Percentiles rank a stretch among this genome's conserved stretches.
Evolutionary conservation across 2,329 filamentous ascomycete genomes (phyloP).

Genomic region (Alternaria triticimaculans): DNA sequence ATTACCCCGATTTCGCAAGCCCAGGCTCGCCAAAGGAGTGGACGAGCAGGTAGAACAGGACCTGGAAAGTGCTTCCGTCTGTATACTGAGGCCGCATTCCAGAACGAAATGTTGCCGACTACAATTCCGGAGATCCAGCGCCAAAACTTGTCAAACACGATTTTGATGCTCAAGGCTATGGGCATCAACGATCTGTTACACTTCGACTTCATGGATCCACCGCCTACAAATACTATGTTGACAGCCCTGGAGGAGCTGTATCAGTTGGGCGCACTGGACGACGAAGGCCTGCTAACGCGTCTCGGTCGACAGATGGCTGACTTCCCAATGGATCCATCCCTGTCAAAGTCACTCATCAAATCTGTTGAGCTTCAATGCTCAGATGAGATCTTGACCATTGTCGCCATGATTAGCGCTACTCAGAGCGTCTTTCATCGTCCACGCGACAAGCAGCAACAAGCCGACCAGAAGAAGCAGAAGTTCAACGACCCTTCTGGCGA

Average conservation of each 20-base stretch:
- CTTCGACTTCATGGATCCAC: conserved; percentile 99
- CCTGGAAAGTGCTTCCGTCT: conserved; percentile 89
- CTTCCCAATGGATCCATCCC: conserved; percentile 94
- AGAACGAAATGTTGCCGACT: conserved; percentile 95
- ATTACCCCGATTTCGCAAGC: conserved; percentile 97
- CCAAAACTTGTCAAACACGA: conserved; percentile 89
- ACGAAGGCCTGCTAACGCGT: conserved; percentile 91
- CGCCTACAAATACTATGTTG: conserved; percentile 96
- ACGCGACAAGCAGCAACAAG: conserved; percentile 95
- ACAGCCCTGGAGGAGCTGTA: conserved; percentile 96
- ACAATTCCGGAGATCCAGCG: conserved; percentile 96
- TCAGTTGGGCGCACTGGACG: conserved; percentile 86
- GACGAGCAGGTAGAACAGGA: conserved; percentile 90
- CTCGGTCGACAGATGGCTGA: conserved; percentile 97
- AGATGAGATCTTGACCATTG: conserved; percentile 92
- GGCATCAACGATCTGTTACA: conserved; percentile 97
- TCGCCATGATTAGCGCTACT: conserved; percentile 72
- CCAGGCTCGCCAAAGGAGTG: conserved; percentile 92
- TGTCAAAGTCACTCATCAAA: conserved; percentile 88
- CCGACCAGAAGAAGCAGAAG: conserved; percentile 96
- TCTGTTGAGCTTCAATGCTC: conserved; percentile 88
- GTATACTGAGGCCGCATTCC: conserved; percentile 94
- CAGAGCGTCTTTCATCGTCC: conserved; percentile 91
- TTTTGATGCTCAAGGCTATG: conserved; percentile 98
- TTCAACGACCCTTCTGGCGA: conserved; percentile 96